These are phyloP conservation scores for Lyophyllum atratum DNA, from an alignment of 768 basidiomycete species.

Conservation along the genomic window DNA sequence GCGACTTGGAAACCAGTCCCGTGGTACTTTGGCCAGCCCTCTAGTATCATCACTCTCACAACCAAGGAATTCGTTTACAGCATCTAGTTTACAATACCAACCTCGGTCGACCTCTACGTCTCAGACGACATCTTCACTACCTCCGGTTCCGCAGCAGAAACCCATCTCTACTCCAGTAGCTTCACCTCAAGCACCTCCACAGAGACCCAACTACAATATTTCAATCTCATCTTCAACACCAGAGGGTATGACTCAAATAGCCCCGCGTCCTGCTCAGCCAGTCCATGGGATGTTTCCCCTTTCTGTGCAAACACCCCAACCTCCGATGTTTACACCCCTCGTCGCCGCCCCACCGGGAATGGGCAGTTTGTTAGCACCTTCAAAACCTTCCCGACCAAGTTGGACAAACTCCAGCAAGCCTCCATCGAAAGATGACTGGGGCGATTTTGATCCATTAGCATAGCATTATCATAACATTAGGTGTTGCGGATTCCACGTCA, in stretches of 20 bases:
- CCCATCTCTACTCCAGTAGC: neutral
- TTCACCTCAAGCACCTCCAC: neutral
- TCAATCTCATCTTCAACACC: slow-evolving; percentile 19
- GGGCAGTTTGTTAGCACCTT: slow-evolving; percentile 61
- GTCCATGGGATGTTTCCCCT: slow-evolving; percentile 8
- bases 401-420: slow-evolving; percentile 44
- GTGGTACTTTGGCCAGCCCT: slow-evolving; percentile 30
- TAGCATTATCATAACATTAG: slow-evolving; percentile 25
- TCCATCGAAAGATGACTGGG: slow-evolving; percentile 69
- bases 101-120: neutral
- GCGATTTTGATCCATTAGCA: slow-evolving; percentile 80
- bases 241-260: slow-evolving; percentile 7
- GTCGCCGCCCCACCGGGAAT: slow-evolving; percentile 32
- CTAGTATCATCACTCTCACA: slow-evolving; percentile 7
- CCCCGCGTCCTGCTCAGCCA: slow-evolving; percentile 12
- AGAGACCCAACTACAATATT: slow-evolving; percentile 32
- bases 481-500: slow-evolving; percentile 1
- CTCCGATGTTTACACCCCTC: slow-evolving; percentile 14
- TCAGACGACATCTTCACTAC: slow-evolving; percentile 8
- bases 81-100: slow-evolving; percentile 3
- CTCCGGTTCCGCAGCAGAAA: neutral
- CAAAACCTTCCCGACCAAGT: slow-evolving; percentile 56
- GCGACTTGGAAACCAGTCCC: slow-evolving; percentile 37
- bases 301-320: slow-evolving; percentile 6
- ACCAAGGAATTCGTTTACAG: slow-evolving; percentile 3